Conservation (phyloP, 768 basidiomycete species). For the Suillus alpinus region DNA sequence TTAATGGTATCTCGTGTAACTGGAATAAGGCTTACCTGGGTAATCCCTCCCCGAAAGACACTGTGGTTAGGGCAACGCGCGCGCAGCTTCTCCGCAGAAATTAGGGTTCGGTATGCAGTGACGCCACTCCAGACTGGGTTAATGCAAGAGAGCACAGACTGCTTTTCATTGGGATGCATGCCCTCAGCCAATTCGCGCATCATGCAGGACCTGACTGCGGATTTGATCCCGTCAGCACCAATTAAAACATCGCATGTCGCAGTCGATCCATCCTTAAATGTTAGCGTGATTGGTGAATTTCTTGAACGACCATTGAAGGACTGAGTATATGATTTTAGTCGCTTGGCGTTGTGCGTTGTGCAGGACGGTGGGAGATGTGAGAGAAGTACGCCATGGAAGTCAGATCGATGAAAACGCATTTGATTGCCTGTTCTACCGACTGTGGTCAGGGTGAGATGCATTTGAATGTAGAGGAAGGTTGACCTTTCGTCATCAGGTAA, state of each 20-base stretch:
- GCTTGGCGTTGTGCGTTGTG: conserved; percentile 52
- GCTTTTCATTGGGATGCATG: conserved; percentile 39
- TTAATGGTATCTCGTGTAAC: conserved; percentile 1
- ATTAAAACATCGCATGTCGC: conserved; percentile 63
- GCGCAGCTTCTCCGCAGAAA: conserved; percentile 47
- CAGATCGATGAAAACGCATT: conserved; percentile 59
- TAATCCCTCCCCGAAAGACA: conserved; percentile 40
- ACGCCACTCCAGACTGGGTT: conserved; percentile 60
- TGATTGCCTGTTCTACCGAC: conserved; percentile 39
- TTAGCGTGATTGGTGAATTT: conserved; percentile 37
- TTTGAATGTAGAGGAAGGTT: conserved; percentile 5
- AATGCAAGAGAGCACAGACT: conserved; percentile 39
- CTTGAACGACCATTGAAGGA: conserved; percentile 22
- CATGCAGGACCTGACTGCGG: conserved; percentile 40
- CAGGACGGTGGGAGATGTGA: conserved; percentile 44
- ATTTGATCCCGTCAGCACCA: conserved; percentile 70
- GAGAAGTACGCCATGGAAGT: conserved; percentile 62
- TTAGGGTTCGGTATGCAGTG: conserved; percentile 57
- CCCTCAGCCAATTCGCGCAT: conserved; percentile 29
- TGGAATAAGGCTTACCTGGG: conserved; percentile 36
- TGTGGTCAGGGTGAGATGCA: background rate
- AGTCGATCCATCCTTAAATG: conserved; percentile 60
- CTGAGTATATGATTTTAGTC: conserved; percentile 55
- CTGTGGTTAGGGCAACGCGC: conserved; percentile 45
- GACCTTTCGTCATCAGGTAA: conserved; percentile 56